These are phyloP conservation scores for Sporothrix inflata DNA, from an alignment of 2,329 filamentous ascomycete genomes.

Conservation along the genomic window DNA sequence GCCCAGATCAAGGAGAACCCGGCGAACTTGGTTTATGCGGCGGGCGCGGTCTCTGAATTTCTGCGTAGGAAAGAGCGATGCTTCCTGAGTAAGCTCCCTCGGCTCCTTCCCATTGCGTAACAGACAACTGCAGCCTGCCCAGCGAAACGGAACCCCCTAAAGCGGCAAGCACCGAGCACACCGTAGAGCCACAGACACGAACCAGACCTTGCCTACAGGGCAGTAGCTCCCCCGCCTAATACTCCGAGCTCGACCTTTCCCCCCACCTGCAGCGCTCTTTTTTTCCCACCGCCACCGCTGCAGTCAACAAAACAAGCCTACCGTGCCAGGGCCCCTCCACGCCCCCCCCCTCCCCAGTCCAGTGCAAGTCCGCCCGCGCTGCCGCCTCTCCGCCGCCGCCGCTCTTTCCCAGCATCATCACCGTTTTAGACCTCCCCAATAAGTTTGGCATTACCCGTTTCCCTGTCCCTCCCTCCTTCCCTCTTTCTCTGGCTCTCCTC, in stretches of 20 bases:
- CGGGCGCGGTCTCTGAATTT: slow-evolving; percentile 6
- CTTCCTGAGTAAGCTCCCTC: slow-evolving; percentile 26
- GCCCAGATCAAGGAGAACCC: background rate
- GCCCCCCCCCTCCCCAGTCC: background rate
- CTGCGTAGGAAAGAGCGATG: slow-evolving; percentile 30
- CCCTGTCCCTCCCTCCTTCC: slow-evolving; percentile 21
- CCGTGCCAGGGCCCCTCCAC: slow-evolving; percentile 11
- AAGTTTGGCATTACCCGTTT: slow-evolving; percentile 21
- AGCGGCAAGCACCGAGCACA: background rate
- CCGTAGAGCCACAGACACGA: background rate
- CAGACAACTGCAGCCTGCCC: background rate
- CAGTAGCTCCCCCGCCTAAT: slow-evolving; percentile 25
- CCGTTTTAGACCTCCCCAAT: slow-evolving; percentile 30
- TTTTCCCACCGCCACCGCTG: slow-evolving; percentile 22
- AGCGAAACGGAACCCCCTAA: slow-evolving; percentile 23
- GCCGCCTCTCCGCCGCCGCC: slow-evolving; percentile 22
- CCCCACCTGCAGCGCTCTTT: slow-evolving; percentile 20
- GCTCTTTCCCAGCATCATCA: slow-evolving; percentile 33
- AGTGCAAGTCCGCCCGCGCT: background rate
- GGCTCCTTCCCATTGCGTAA: slow-evolving; percentile 24
- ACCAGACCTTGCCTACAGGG: slow-evolving; percentile 10
- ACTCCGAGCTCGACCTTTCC: slow-evolving; percentile 1
- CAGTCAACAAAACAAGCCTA: slow-evolving; percentile 13
- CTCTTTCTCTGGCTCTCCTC: slow-evolving; percentile 8
- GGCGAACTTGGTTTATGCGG: background rate